Percentiles rank a stretch among this genome's conserved stretches.
phyloP scores from a whole-genome alignment of 177 flowering plant genomes.

The Vitis hybrid region DNA sequence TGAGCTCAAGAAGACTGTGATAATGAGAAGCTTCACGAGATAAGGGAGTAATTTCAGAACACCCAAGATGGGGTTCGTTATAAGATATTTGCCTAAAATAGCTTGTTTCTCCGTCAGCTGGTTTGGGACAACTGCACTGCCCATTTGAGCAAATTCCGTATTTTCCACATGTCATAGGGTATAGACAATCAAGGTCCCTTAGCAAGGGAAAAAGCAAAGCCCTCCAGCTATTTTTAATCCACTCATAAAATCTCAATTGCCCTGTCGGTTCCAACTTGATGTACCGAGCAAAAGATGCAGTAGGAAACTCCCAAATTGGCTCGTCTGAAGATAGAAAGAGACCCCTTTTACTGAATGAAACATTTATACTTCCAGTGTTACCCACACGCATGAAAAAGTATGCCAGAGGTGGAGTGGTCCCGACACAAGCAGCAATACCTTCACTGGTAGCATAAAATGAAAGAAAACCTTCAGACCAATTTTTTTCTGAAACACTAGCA shows the following conservation, averaged over 20 bases:
- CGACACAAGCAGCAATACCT: neutral
- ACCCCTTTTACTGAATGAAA: no score
- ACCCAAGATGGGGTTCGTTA: neutral
- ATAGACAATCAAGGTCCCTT: neutral
- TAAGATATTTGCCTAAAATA: neutral
- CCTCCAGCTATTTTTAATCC: no score
- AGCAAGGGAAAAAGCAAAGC: no score
- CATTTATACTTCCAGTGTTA: no score
- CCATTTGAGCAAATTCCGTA: slow-evolving; percentile 12
- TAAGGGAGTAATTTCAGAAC: slow-evolving; percentile 2
- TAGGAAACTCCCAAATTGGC: no score
- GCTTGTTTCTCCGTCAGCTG: no score
- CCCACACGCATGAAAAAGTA: no score
- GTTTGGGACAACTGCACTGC: slow-evolving; percentile 5
- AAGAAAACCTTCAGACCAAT: neutral
- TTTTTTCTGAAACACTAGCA: neutral
- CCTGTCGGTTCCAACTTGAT: no score
- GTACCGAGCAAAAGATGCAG: no score
- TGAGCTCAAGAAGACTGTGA: neutral
- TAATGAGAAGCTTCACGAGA: neutral
- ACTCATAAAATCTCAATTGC: no score
- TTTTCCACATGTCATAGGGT: neutral
- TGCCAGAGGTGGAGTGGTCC: neutral
- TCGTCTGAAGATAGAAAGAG: no score
- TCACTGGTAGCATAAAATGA: neutral